phyloP scores from a whole-genome alignment of 2,329 filamentous ascomycete genomes.

The Cytospora piceae region DNA sequence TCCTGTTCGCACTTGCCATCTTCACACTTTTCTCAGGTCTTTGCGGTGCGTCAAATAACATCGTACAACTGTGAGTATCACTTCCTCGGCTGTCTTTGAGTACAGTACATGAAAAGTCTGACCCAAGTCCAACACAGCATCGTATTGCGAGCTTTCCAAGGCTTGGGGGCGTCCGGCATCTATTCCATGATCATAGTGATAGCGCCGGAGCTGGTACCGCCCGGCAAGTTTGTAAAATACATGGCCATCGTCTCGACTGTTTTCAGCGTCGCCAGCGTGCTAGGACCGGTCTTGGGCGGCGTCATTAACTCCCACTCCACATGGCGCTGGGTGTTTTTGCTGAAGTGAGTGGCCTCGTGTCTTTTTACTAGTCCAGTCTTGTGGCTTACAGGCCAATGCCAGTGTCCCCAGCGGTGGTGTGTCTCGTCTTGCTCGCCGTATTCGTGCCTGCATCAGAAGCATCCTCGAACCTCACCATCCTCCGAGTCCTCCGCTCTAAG shows the following conservation, averaged over 20 bases:
- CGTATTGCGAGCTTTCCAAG: constrained; percentile 45
- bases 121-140: constrained; percentile 37
- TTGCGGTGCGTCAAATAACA: constrained; percentile 41
- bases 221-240: constrained; percentile 39
- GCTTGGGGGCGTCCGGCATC: constrained; percentile 52
- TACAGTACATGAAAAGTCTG: neutral
- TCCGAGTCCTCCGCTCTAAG: constrained; percentile 33
- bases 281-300: constrained; percentile 50
- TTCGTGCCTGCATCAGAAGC: too few relatives aligned
- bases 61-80: constrained; percentile 39
- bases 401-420: constrained; percentile 40
- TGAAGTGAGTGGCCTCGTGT: constrained; percentile 43
- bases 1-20: constrained; percentile 40
- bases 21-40: constrained; percentile 46
- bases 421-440: constrained; percentile 33
- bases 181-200: constrained; percentile 47
- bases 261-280: constrained; percentile 45
- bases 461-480: constrained; percentile 17
- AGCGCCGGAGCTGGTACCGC: constrained; percentile 42
- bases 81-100: neutral
- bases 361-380: neutral
- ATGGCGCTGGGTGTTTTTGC: constrained; percentile 53
- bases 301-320: constrained; percentile 42
- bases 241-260: constrained; percentile 43
- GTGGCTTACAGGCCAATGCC: constrained; percentile 3